A percentile compares a stretch with the other conserved stretches of the same genome.
Evolutionary conservation across 2,329 filamentous ascomycete genomes (phyloP).

Genomic region (Fusarium pilosicola): DNA sequence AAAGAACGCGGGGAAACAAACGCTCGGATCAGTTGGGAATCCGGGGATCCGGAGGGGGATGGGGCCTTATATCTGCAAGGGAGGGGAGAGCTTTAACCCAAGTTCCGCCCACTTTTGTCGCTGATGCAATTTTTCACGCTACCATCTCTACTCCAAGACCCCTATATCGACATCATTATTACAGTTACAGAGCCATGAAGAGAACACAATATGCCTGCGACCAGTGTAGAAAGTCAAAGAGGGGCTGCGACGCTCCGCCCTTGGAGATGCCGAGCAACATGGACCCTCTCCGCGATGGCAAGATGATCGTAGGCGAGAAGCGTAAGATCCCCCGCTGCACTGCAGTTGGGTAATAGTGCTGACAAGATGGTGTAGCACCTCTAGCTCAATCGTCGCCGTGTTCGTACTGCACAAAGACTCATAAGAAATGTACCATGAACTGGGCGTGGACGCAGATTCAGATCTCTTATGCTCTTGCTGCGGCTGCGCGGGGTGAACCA

Average conservation of each 20-base stretch:
- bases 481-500: slow-evolving; percentile 3
- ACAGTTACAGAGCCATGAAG: slow-evolving; percentile 1
- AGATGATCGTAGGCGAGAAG: slow-evolving; percentile 24
- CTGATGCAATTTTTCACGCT: background rate
- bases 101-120: background rate
- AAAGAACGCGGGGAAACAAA: slow-evolving; percentile 22
- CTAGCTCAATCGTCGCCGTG: slow-evolving; percentile 30
- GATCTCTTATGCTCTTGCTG: slow-evolving; percentile 9
- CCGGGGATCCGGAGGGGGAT: slow-evolving; percentile 21
- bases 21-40: slow-evolving; percentile 8
- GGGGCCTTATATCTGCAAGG: background rate
- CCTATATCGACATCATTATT: background rate
- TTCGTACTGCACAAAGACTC: slow-evolving; percentile 46
- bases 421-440: slow-evolving; percentile 45
- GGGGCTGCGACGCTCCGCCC: slow-evolving; percentile 19
- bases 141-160: background rate
- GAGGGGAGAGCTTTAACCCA: background rate
- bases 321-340: background rate
- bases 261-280: slow-evolving; percentile 3
- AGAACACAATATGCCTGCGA: slow-evolving; percentile 26
- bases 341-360: background rate
- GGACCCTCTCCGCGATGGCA: slow-evolving; percentile 7
- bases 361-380: background rate
- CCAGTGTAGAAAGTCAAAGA: slow-evolving; percentile 21
- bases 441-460: slow-evolving; percentile 37